Percentiles rank a stretch among this genome's conserved stretches.
These are phyloP conservation scores for Alloteropsis semialata DNA, from an alignment of 176 grass and related monocot genomes.

Conservation along the genomic window DNA sequence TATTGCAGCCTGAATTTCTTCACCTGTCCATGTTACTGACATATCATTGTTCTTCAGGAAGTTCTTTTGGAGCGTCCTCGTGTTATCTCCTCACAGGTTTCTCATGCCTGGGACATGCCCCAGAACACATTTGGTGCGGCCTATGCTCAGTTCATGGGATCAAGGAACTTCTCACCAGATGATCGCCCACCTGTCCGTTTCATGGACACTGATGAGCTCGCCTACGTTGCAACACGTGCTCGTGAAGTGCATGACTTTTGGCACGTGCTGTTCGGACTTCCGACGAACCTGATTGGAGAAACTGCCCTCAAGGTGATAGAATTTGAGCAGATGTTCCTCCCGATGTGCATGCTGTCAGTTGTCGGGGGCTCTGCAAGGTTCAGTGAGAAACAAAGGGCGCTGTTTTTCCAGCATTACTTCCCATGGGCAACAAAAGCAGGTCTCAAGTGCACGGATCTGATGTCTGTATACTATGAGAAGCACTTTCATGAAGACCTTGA, in stretches of 20 bases:
- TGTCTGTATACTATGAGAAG: constrained; percentile 93
- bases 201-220: constrained; percentile 87
- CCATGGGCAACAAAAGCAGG: constrained; percentile 76
- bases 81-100: constrained; percentile 76
- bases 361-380: constrained; percentile 78
- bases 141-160: constrained; percentile 95
- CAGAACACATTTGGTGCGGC: constrained; percentile 85
- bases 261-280: constrained; percentile 91
- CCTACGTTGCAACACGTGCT: constrained; percentile 67
- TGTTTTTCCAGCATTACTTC: constrained; percentile 83
- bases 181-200: constrained; percentile 86
- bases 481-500: constrained; percentile 84
- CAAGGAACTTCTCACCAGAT: constrained; percentile 94
- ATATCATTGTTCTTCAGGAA: constrained; percentile 51
- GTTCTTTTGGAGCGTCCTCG: constrained; percentile 72
- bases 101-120: constrained; percentile 80
- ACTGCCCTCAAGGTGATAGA: constrained; percentile 94
- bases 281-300: constrained; percentile 85
- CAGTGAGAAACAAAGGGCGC: constrained; percentile 60
- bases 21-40: not conserved
- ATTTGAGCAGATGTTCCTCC: constrained; percentile 95
- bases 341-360: constrained; percentile 89
- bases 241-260: constrained; percentile 96
- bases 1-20: not conserved
- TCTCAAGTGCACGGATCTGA: constrained; percentile 63